A percentile compares a stretch with the other conserved stretches of the same genome.
phyloP scores from a whole-genome alignment of 805 yeast species.

The Teunomyces barrocoloradensis region DNA sequence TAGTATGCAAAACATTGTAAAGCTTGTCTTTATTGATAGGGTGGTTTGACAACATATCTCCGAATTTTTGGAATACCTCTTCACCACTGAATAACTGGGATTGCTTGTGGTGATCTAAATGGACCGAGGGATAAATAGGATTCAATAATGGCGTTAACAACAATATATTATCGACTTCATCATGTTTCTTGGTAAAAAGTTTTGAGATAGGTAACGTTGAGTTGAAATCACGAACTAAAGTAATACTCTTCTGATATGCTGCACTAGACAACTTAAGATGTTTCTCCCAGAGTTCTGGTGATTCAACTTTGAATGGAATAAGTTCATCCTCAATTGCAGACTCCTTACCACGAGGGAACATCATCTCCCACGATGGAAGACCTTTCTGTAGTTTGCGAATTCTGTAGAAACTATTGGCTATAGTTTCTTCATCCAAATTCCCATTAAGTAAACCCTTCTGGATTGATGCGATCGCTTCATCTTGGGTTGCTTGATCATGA shows the following conservation, averaged over 20 bases:
- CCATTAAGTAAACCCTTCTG: slow-evolving; percentile 39
- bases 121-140: slow-evolving; percentile 28
- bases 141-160: slow-evolving; percentile 38
- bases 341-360: slow-evolving; percentile 34
- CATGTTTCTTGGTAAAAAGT: slow-evolving; percentile 25
- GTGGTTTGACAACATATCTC: slow-evolving; percentile 42
- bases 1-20: slow-evolving; percentile 53
- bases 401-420: slow-evolving; percentile 40
- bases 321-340: slow-evolving; percentile 19
- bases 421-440: slow-evolving; percentile 41
- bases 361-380: slow-evolving; percentile 44
- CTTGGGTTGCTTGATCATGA: slow-evolving; percentile 51
- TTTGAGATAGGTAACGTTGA: slow-evolving; percentile 48
- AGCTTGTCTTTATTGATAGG: slow-evolving; percentile 21
- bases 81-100: slow-evolving; percentile 41
- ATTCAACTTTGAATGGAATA: slow-evolving; percentile 20
- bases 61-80: slow-evolving; percentile 53
- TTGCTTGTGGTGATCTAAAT: neutral
- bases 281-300: slow-evolving; percentile 34
- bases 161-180: slow-evolving; percentile 25
- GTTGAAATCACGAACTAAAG: slow-evolving; percentile 53
- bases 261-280: slow-evolving; percentile 43
- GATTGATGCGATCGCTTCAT: slow-evolving; percentile 50
- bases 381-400: slow-evolving; percentile 42
- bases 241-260: slow-evolving; percentile 52